phyloP scores from a whole-genome alignment of 2,329 filamentous ascomycete genomes.

The Aureobasidium sp. region DNA sequence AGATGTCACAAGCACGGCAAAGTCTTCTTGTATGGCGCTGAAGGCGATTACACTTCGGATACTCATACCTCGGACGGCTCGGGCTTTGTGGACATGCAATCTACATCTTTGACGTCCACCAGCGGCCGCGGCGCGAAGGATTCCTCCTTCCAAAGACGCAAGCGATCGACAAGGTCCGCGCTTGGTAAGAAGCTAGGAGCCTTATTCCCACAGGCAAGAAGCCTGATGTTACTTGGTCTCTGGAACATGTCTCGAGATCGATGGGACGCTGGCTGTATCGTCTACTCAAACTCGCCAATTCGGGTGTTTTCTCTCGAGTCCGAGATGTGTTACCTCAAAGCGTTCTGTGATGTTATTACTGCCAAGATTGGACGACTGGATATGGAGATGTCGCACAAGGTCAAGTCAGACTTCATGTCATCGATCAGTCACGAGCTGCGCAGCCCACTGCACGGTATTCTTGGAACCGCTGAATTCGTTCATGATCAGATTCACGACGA shows the following conservation, averaged over 20 bases:
- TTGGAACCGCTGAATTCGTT: slow-evolving; percentile 40
- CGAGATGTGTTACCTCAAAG: slow-evolving; percentile 33
- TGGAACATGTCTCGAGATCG: slow-evolving; percentile 38
- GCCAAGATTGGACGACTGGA: slow-evolving; percentile 32
- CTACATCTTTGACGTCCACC: neutral
- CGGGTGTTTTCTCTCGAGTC: slow-evolving; percentile 33
- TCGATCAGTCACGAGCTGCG: slow-evolving; percentile 45
- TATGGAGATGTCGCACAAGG: slow-evolving; percentile 33
- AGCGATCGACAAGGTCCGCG: neutral
- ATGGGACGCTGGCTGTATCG: slow-evolving; percentile 36
- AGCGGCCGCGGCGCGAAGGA: neutral
- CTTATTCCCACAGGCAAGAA: slow-evolving; percentile 34
- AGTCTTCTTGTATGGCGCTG: slow-evolving; percentile 26
- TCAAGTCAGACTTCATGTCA: slow-evolving; percentile 45
- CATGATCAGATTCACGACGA: slow-evolving; percentile 33
- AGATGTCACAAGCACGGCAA: slow-evolving; percentile 26
- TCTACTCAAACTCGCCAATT: slow-evolving; percentile 38
- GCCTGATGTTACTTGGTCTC: slow-evolving; percentile 42
- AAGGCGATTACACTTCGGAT: slow-evolving; percentile 12
- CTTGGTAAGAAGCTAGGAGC: slow-evolving; percentile 4
- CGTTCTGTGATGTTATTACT: slow-evolving; percentile 35
- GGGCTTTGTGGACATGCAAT: neutral
- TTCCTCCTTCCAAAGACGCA: neutral
- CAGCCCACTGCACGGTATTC: slow-evolving; percentile 38
- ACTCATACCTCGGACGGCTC: slow-evolving; percentile 2